Evolutionary conservation across 495 filamentous ascomycete species (phyloP).

Genomic region (Paragyromitra xinjiangensis): DNA sequence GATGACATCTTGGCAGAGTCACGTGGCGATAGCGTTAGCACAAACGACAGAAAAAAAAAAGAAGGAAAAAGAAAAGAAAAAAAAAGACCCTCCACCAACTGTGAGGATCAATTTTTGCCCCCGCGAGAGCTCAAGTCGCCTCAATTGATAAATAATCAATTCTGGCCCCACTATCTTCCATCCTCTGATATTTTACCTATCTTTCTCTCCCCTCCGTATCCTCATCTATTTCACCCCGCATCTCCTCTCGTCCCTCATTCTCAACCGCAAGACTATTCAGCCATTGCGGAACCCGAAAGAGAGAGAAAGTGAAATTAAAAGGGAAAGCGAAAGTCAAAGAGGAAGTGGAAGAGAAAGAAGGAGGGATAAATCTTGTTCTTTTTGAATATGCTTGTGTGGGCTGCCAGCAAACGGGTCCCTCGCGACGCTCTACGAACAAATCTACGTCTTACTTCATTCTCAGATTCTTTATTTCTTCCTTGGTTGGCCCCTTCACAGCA

Average conservation of each 20-base stretch:
- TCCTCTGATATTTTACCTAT: neutral
- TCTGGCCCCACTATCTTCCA: neutral
- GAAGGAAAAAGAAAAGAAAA: constrained; percentile 6
- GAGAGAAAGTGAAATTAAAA: neutral
- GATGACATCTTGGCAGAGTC: constrained; percentile 16
- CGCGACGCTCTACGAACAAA: constrained; percentile 37
- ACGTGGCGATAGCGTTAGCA: constrained; percentile 41
- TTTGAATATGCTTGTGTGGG: constrained; percentile 50
- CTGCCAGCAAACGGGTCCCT: constrained; percentile 47
- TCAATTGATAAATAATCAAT: constrained; percentile 34
- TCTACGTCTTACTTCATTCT: constrained; percentile 12
- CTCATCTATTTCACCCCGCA: neutral
- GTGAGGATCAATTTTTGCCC: constrained; percentile 4
- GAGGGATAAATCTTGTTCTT: constrained; percentile 11
- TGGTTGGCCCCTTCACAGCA: constrained; percentile 33
- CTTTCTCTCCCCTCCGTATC: no score
- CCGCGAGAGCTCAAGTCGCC: constrained; percentile 16
- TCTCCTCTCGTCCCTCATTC: neutral
- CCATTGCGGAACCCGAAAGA: neutral
- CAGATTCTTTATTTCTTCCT: constrained; percentile 31
- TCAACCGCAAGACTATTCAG: neutral
- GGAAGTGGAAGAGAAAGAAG: neutral
- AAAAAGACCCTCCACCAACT: constrained; percentile 32
- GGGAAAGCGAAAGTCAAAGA: neutral
- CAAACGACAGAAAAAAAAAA: neutral